A percentile compares a stretch with the other conserved stretches of the same genome.
Evolutionary conservation across 2,329 filamentous ascomycete species (phyloP).

Genomic region (Fonsecaea nubica): DNA sequence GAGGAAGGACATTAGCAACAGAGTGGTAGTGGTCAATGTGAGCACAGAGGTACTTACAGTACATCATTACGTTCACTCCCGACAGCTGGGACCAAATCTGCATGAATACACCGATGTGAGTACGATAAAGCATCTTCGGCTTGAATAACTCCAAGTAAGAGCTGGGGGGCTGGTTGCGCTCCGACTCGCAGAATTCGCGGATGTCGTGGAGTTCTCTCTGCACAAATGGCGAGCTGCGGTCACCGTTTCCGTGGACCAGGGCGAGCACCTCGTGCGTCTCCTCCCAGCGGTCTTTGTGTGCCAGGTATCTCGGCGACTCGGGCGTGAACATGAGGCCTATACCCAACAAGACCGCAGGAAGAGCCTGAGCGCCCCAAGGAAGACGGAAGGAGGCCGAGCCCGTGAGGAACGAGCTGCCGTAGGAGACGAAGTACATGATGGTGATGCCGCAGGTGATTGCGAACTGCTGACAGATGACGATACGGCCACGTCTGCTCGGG

Average conservation of each 20-base stretch:
- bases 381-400: constrained; percentile 49
- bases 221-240: constrained; percentile 70
- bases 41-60: not conserved
- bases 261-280: constrained; percentile 58
- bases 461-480: constrained; percentile 48
- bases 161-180: constrained; percentile 63
- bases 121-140: constrained; percentile 75
- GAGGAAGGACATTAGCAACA: too few species aligned
- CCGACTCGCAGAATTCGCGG: not conserved
- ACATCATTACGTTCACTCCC: constrained; percentile 65
- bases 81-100: constrained; percentile 79
- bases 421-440: constrained; percentile 41
- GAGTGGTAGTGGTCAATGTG: too few species aligned
- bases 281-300: constrained; percentile 69
- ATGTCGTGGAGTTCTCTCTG: constrained; percentile 58
- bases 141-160: constrained; percentile 67
- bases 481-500: constrained; percentile 47
- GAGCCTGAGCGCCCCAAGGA: constrained; percentile 56
- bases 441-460: constrained; percentile 49
- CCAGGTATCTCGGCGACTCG: constrained; percentile 63
- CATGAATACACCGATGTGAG: constrained; percentile 71
- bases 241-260: constrained; percentile 68
- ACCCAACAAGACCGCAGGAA: constrained; percentile 47
- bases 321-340: constrained; percentile 54
- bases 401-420: not conserved